phyloP scores from a whole-genome alignment of 495 filamentous ascomycete species.

The Massariosphaeria phaeospora region DNA sequence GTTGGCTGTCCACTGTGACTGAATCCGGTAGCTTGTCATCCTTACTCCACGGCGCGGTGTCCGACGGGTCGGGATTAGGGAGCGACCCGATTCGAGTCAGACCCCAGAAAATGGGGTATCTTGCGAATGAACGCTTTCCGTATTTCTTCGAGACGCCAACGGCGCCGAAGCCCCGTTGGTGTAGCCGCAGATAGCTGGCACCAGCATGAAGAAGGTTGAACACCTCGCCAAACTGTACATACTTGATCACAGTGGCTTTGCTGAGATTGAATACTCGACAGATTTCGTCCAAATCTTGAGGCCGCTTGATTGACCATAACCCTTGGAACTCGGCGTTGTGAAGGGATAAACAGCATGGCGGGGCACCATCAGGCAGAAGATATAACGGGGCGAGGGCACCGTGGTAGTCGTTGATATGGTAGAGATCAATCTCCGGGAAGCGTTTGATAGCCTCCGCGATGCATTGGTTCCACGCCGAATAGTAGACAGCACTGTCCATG shows the following conservation, averaged over 20 bases:
- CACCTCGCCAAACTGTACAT: constrained; percentile 65
- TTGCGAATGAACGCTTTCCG: constrained; percentile 66
- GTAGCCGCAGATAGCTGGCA: constrained; percentile 67
- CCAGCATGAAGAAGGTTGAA: constrained; percentile 71
- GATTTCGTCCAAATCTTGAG: constrained; percentile 62
- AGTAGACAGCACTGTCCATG: constrained; percentile 65
- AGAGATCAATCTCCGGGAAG: constrained; percentile 60
- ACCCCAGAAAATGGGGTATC: constrained; percentile 76
- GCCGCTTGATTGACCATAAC: constrained; percentile 67
- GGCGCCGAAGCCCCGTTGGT: constrained; percentile 70
- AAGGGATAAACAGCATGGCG: constrained; percentile 57
- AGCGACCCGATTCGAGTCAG: constrained; percentile 55
- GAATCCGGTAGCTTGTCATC: constrained; percentile 45
- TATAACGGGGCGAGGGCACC: constrained; percentile 68
- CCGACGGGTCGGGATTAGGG: constrained; percentile 71
- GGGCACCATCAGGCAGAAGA: constrained; percentile 55
- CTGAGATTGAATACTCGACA: constrained; percentile 65
- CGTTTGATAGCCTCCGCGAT: constrained; percentile 58
- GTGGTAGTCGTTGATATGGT: constrained; percentile 80
- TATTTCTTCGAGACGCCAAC: constrained; percentile 74
- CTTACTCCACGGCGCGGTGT: constrained; percentile 64
- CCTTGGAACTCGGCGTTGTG: constrained; percentile 73
- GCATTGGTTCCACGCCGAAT: constrained; percentile 70
- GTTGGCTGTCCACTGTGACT: constrained; percentile 53
- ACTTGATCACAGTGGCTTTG: constrained; percentile 48